A percentile compares a stretch with the other conserved stretches of the same genome.
phyloP scores from a whole-genome alignment of 2,329 filamentous ascomycete genomes.

The Cercospora sesami region DNA sequence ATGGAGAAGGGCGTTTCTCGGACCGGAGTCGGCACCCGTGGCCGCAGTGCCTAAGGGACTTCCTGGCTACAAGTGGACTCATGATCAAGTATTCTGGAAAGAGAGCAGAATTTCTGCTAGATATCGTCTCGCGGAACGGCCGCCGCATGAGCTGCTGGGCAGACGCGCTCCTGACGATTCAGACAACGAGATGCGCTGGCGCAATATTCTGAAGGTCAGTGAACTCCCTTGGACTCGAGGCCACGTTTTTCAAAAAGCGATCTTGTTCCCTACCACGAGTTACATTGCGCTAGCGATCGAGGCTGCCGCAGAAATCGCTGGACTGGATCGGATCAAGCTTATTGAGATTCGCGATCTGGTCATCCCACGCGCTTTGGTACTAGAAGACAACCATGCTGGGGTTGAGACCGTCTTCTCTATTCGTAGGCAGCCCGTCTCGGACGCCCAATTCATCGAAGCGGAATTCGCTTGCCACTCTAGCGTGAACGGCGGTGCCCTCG shows the following conservation, averaged over 20 bases:
- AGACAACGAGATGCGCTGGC: conserved; percentile 23
- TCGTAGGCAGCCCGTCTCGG: conserved; percentile 26
- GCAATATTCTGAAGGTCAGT: conserved; percentile 19
- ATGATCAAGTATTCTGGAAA: conserved; percentile 22
- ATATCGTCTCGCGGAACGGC: conserved; percentile 16
- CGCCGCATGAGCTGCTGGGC: conserved; percentile 24
- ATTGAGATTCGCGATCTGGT: conserved; percentile 23
- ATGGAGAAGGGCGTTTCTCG: conserved; percentile 20
- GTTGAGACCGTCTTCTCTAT: conserved; percentile 34
- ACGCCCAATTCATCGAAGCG: conserved; percentile 41
- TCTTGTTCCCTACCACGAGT: conserved; percentile 39
- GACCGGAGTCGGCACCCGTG: conserved; percentile 1
- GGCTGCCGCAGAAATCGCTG: conserved; percentile 23
- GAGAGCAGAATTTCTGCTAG: conserved; percentile 20
- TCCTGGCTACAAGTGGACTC: conserved; percentile 23
- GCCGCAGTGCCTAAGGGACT: conserved; percentile 8
- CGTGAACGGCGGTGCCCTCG: conserved; percentile 18
- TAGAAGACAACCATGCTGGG: conserved; percentile 23
- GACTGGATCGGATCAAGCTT: conserved; percentile 19
- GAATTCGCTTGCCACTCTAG: conserved; percentile 22
- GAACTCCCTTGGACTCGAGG: conserved; percentile 39
- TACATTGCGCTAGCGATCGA: conserved; percentile 30
- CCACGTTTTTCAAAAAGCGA: conserved; percentile 37
- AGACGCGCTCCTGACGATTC: conserved; percentile 21
- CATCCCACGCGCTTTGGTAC: conserved; percentile 24